A percentile compares a stretch with the other conserved stretches of the same genome.
Evolutionary conservation across 805 yeast species (phyloP).

Genomic region (Candida broadrunensis): DNA sequence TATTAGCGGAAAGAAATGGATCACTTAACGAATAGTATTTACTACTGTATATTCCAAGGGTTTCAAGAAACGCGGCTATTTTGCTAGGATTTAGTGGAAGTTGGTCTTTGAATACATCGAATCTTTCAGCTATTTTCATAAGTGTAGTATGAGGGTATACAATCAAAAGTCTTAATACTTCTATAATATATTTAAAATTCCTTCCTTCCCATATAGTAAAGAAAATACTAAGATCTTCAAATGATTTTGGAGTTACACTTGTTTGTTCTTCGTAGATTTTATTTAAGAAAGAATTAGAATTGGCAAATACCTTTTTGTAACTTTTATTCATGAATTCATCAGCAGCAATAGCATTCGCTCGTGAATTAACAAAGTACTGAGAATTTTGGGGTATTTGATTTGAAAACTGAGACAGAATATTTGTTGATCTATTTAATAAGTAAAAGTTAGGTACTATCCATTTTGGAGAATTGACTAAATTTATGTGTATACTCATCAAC

Average conservation of each 20-base stretch:
- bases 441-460: slow-evolving; percentile 23
- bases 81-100: slow-evolving; percentile 6
- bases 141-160: slow-evolving; percentile 31
- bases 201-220: slow-evolving; percentile 32
- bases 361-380: slow-evolving; percentile 24
- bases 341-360: slow-evolving; percentile 8
- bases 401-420: slow-evolving; percentile 21
- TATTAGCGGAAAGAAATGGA: slow-evolving; percentile 22
- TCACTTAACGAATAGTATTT: slow-evolving; percentile 15
- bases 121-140: slow-evolving; percentile 2
- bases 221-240: slow-evolving; percentile 23
- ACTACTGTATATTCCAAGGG: slow-evolving; percentile 20
- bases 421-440: slow-evolving; percentile 12
- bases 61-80: slow-evolving; percentile 12
- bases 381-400: slow-evolving; percentile 19
- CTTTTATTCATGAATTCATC: slow-evolving; percentile 6
- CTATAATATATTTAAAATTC: slow-evolving; percentile 19
- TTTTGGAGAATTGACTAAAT: slow-evolving; percentile 18
- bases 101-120: slow-evolving; percentile 6
- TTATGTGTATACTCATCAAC: slow-evolving; percentile 26
- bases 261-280: slow-evolving; percentile 14
- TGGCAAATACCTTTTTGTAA: slow-evolving; percentile 11
- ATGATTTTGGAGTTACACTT: slow-evolving; percentile 9
- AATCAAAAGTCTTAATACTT: slow-evolving; percentile 24
- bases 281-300: slow-evolving; percentile 18